These are phyloP conservation scores for Suaeda aralocaspica DNA, from an alignment of 148 eudicot species.

Conservation along the genomic window DNA sequence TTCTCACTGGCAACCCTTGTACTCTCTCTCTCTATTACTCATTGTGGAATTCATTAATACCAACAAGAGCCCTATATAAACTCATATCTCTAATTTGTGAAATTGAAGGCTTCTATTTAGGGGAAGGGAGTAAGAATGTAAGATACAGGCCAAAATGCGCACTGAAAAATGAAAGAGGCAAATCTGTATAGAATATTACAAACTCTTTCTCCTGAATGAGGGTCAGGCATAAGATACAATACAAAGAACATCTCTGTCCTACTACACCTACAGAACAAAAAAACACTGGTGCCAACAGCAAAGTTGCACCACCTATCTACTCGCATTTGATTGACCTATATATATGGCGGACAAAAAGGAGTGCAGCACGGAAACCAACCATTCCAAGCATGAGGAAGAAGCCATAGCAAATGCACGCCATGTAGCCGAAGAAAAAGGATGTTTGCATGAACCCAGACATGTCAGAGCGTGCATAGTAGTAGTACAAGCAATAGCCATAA, in stretches of 20 bases:
- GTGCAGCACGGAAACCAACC: slow-evolving; percentile 38
- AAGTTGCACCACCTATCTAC: slow-evolving; percentile 24
- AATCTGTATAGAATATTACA: slow-evolving; percentile 16
- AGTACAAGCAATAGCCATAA: slow-evolving; percentile 37
- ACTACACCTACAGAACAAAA: slow-evolving; percentile 30
- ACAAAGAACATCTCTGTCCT: slow-evolving; percentile 21
- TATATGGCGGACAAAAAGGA: slow-evolving; percentile 38
- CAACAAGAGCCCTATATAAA: not conserved
- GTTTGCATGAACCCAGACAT: slow-evolving; percentile 43
- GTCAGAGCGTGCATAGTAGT: slow-evolving; percentile 35
- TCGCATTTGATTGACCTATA: slow-evolving; percentile 36
- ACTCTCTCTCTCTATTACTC: too few species aligned
- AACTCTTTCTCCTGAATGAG: slow-evolving; percentile 18
- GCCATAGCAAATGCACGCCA: slow-evolving; percentile 45
- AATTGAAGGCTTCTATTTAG: too few species aligned
- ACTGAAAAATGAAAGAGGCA: slow-evolving; percentile 1
- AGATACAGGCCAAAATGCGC: not conserved
- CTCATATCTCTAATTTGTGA: not conserved
- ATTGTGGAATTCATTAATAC: too few species aligned
- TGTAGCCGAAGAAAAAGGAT: slow-evolving; percentile 38
- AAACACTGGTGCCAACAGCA: slow-evolving; percentile 10
- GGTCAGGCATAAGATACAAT: slow-evolving; percentile 23
- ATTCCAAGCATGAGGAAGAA: slow-evolving; percentile 43
- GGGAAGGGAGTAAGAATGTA: too few species aligned
- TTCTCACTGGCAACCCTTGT: too few species aligned